Evolutionary conservation across 306 rosid species (phyloP), one percentile per base, ranked within the genome.

Genomic region (Urtica urens): DNA sequence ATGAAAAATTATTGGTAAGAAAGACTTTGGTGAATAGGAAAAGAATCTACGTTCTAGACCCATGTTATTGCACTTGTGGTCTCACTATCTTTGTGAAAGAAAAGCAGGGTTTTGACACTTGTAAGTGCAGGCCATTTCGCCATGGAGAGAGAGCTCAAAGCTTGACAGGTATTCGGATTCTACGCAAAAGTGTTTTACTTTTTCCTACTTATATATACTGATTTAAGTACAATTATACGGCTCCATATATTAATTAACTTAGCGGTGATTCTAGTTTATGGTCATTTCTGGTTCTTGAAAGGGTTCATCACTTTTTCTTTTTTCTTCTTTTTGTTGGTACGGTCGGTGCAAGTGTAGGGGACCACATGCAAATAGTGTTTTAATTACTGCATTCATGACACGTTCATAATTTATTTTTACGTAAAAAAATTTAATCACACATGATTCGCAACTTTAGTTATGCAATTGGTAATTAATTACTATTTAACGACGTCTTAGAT

Each of bases 11-110:
- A 31, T 31, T 45, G 16, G 10, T 22, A 23, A 33, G 4, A 41
- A 41, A 41, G 3, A 14, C 17, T 9, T 19, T 43, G 11, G 27
- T 11, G 10, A 43, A 7, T 43, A 9, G 27, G 27, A 11, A 43
- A 43, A 5, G 34, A 24, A 24, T 21, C 28, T 14, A 3, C 11
- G 14, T 40, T 23, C 7, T 23, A 10, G 51, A 46, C 8, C 48
- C 59, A 40, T 38, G 48, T 39, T 27, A 54, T 16, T 38, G 57
- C 41, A 6, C 15, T 19, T 59, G 49, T 17, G 43, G 65, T 38
- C 41, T 41, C 49, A 18, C 31, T 23, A 59, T 38, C 49, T 49
- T 59, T 38, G 50, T 13, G 49, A 23, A 19, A 59, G 28, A 30
- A 46, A 37, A 17, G 63, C 22, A 23, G 15, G 47, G 26, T 21